Evolutionary conservation across 2,329 filamentous ascomycete genomes (phyloP).

Genomic region (Rosellinia necatrix): DNA sequence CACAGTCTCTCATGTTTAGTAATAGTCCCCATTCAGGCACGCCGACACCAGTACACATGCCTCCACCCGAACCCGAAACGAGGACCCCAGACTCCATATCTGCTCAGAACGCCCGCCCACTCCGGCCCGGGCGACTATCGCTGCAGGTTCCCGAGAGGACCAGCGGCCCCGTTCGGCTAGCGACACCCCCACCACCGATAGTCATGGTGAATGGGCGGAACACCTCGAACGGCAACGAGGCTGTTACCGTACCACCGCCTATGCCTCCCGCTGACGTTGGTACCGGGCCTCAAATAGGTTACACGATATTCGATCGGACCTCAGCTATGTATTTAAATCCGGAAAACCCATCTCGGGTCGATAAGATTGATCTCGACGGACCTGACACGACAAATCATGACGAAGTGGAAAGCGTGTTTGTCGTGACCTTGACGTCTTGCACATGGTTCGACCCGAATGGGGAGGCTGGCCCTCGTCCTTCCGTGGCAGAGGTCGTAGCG

Average conservation of each 20-base stretch:
- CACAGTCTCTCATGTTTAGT: slow-evolving; percentile 43
- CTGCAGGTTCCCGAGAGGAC: slow-evolving; percentile 67
- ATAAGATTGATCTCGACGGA: slow-evolving; percentile 38
- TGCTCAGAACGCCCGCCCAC: slow-evolving; percentile 29
- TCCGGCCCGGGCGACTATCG: slow-evolving; percentile 57
- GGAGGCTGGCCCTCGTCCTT: slow-evolving; percentile 47
- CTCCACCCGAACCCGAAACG: slow-evolving; percentile 34
- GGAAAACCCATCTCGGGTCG: slow-evolving; percentile 29
- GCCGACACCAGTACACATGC: slow-evolving; percentile 30
- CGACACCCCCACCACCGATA: slow-evolving; percentile 60
- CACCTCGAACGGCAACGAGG: slow-evolving; percentile 24
- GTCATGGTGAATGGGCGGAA: slow-evolving; percentile 57
- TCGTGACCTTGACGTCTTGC: slow-evolving; percentile 54
- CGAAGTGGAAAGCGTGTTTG: slow-evolving; percentile 59
- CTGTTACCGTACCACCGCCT: background rate
- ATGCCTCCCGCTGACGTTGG: slow-evolving; percentile 7
- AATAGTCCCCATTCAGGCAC: slow-evolving; percentile 29
- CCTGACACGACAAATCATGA: slow-evolving; percentile 60
- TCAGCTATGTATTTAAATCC: slow-evolving; percentile 35
- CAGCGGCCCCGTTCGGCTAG: slow-evolving; percentile 64
- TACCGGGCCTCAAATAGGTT: slow-evolving; percentile 12
- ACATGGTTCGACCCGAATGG: slow-evolving; percentile 58
- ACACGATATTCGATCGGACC: slow-evolving; percentile 35
- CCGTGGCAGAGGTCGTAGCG: slow-evolving; percentile 58
- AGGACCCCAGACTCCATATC: slow-evolving; percentile 32